Evolutionary conservation across 192 early-diverging fungal genomes (phyloP).

Genomic region (Entrophospora sp.): DNA sequence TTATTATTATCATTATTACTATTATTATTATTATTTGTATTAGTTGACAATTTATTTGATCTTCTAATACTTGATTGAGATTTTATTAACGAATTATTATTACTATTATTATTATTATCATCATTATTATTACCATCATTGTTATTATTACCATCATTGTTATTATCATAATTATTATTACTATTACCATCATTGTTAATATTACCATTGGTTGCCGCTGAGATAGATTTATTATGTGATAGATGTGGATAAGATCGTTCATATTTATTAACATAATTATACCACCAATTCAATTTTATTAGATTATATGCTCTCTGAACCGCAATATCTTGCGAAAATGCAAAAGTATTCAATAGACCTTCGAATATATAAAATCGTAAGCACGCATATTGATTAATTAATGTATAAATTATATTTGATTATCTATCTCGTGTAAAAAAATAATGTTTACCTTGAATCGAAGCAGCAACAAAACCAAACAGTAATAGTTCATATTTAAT

Average conservation of each 20-base stretch:
- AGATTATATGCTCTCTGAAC: background rate
- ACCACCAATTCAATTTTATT: background rate
- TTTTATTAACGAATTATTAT: no score
- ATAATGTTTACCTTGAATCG: background rate
- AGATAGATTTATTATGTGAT: slow-evolving; percentile 1
- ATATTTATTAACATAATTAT: background rate
- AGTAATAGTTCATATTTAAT: background rate
- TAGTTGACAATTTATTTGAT: no score
- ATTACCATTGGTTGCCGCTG: no score
- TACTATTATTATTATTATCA: no score
- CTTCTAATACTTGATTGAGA: no score
- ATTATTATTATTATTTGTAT: no score
- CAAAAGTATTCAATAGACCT: background rate
- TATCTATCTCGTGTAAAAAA: background rate
- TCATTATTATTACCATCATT: no score
- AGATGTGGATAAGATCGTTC: background rate
- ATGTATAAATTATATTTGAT: background rate
- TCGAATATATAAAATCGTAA: background rate
- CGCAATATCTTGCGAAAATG: background rate
- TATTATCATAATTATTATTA: no score
- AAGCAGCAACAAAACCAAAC: background rate
- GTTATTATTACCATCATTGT: no score
- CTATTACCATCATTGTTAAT: no score
- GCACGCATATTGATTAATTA: background rate
- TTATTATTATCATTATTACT: no score